Percentiles rank a stretch among this genome's conserved stretches.
phyloP scores from a whole-genome alignment of 805 yeast species.

The Cyberlindnera saturnus region DNA sequence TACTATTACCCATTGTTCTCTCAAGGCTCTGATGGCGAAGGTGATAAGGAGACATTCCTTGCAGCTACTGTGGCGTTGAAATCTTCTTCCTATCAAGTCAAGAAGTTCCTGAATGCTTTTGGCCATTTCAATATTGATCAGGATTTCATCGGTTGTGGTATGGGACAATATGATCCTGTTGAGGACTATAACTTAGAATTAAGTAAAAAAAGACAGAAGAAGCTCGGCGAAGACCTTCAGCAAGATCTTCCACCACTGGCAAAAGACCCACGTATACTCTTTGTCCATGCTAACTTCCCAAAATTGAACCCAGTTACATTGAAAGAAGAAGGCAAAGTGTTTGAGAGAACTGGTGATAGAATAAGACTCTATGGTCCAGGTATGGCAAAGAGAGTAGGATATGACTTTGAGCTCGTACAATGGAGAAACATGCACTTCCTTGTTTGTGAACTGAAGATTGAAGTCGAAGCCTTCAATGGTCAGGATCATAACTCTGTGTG shows the following conservation, averaged over 20 bases:
- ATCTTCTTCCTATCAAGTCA: conserved; percentile 55
- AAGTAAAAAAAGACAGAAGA: conserved; percentile 18
- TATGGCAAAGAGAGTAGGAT: conserved; percentile 43
- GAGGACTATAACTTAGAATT: conserved; percentile 37
- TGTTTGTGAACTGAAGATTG: conserved; percentile 44
- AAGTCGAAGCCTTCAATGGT: conserved; percentile 38
- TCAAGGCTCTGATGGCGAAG: conserved; percentile 50
- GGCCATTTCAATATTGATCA: conserved; percentile 40
- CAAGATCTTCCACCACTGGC: conserved; percentile 12
- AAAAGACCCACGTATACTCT: conserved; percentile 33
- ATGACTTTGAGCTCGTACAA: conserved; percentile 52
- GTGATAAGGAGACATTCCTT: conserved; percentile 56
- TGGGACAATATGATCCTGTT: conserved; percentile 58
- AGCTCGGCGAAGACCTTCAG: conserved; percentile 10
- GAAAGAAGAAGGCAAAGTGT: conserved; percentile 34
- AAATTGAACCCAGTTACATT: conserved; percentile 58
- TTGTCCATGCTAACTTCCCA: conserved; percentile 64
- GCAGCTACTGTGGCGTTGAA: conserved; percentile 54
- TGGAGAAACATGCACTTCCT: conserved; percentile 53
- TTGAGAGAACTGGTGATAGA: conserved; percentile 39
- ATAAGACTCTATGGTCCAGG: conserved; percentile 56
- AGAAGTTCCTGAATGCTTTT: conserved; percentile 47
- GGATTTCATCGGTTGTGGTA: conserved; percentile 50
- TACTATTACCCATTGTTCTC: conserved; percentile 52
- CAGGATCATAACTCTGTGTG: conserved; percentile 40